Evolutionary conservation across 441 rosid species (phyloP).

Genomic region (Rhodomyrtus psidioides): DNA sequence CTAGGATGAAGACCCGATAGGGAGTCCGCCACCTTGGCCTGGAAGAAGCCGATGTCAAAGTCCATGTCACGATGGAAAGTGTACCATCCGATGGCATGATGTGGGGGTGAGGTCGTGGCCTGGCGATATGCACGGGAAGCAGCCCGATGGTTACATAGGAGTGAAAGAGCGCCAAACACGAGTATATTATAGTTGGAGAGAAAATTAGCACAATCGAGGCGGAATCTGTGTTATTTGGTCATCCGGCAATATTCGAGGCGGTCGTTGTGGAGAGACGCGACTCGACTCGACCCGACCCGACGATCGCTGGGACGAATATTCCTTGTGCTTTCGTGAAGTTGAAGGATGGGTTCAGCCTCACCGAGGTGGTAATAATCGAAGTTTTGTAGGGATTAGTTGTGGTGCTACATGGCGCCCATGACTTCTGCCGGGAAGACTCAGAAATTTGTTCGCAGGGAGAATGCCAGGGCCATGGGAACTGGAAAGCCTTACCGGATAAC

Average conservation of each 20-base stretch:
- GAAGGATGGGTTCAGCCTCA: slow-evolving; percentile 31
- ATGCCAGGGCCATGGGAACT: slow-evolving; percentile 52
- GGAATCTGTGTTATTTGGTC: slow-evolving; percentile 46
- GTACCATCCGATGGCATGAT: slow-evolving; percentile 43
- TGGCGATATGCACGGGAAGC: slow-evolving; percentile 50
- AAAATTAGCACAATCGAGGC: slow-evolving; percentile 63
- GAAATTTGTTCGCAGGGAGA: slow-evolving; percentile 45
- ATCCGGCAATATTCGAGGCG: slow-evolving; percentile 52
- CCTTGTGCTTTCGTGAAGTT: slow-evolving; percentile 69
- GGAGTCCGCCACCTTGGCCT: slow-evolving; percentile 43
- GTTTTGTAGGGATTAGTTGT: slow-evolving; percentile 34
- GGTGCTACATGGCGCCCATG: slow-evolving; percentile 46
- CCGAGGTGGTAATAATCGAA: slow-evolving; percentile 32
- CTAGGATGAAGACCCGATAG: slow-evolving; percentile 43
- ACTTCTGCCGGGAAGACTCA: slow-evolving; percentile 54
- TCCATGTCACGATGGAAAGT: slow-evolving; percentile 42
- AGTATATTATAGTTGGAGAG: slow-evolving; percentile 14
- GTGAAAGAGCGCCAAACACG: too few species aligned
- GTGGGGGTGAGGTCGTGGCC: slow-evolving; percentile 49
- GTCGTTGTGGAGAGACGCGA: slow-evolving; percentile 55
- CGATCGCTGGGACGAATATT: slow-evolving; percentile 51
- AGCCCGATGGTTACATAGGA: slow-evolving; percentile 31
- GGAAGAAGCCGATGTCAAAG: slow-evolving; percentile 50
- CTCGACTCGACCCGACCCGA: slow-evolving; percentile 46
- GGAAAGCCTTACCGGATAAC: too few species aligned